phyloP scores from a whole-genome alignment of 75 land plant genomes.

The Ceratopteris richardii region DNA sequence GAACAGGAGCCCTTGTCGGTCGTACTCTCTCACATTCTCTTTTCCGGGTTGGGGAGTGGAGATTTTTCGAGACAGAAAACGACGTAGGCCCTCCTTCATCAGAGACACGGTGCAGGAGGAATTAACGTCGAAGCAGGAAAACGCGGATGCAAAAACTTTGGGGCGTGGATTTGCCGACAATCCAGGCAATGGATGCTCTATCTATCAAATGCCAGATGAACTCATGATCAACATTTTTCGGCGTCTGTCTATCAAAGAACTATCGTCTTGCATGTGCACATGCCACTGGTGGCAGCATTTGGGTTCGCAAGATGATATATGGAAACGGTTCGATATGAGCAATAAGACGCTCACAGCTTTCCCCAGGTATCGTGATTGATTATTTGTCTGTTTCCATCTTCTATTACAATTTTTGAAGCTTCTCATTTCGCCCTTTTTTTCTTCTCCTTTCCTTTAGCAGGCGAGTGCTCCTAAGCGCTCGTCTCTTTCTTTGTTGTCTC shows the following conservation, averaged over 20 bases:
- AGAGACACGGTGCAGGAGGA: neutral
- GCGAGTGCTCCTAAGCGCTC: too few species aligned
- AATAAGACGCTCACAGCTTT: neutral
- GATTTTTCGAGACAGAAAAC: slow-evolving; percentile 8
- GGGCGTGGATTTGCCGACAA: neutral
- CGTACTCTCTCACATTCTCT: slow-evolving; percentile 9
- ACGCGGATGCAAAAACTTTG: neutral
- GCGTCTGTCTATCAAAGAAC: slow-evolving; percentile 9
- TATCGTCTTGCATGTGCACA: slow-evolving; percentile 7
- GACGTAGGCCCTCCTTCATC: neutral
- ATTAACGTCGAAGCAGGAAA: neutral
- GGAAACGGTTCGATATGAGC: slow-evolving; percentile 7
- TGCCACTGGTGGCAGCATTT: slow-evolving; percentile 16
- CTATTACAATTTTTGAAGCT: too few species aligned
- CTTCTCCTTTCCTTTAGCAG: too few species aligned
- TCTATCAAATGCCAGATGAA: slow-evolving; percentile 9
- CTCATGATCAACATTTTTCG: neutral
- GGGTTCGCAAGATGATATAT: slow-evolving; percentile 7
- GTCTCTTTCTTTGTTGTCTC: too few species aligned
- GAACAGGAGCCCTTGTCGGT: too few species aligned
- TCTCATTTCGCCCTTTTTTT: too few species aligned
- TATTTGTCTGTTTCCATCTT: too few species aligned
- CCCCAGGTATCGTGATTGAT: slow-evolving; percentile 6
- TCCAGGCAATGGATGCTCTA: slow-evolving; percentile 7
- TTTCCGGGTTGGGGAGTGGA: slow-evolving; percentile 20